These are phyloP conservation scores for Claviceps quebecensis DNA, from an alignment of 2,329 filamentous ascomycete genomes.

Conservation along the genomic window DNA sequence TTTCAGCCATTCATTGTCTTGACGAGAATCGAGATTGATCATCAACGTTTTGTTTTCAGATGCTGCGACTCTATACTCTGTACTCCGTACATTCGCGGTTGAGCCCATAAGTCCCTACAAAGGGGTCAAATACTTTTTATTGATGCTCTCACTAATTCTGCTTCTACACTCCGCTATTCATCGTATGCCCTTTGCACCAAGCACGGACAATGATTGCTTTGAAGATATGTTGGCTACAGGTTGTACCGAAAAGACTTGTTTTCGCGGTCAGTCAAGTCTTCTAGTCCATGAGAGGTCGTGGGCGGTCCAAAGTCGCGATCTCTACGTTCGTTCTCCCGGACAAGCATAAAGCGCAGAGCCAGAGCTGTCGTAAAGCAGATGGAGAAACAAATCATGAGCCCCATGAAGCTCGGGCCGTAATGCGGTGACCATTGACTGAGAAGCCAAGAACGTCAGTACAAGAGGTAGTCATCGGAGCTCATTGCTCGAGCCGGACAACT, in stretches of 20 bases:
- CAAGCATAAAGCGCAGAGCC: conserved; percentile 15
- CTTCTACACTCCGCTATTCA: not conserved
- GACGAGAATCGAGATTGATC: too few relatives aligned
- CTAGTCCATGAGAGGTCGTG: conserved; percentile 21
- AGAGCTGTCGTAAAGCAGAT: conserved; percentile 17
- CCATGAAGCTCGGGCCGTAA: conserved; percentile 17
- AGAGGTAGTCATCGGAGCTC: not conserved
- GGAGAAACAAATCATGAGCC: conserved; percentile 19
- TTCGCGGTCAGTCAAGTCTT: conserved; percentile 23
- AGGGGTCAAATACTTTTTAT: not conserved
- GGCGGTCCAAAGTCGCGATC: conserved; percentile 17
- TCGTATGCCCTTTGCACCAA: not conserved
- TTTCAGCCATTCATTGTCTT: too few relatives aligned
- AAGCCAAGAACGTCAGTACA: not conserved
- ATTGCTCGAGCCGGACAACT: not conserved
- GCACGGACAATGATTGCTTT: not conserved
- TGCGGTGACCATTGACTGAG: conserved; percentile 15
- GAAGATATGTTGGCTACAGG: not conserved
- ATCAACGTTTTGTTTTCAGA: not conserved
- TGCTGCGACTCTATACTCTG: not conserved
- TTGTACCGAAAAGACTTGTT: conserved; percentile 12
- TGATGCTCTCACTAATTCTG: not conserved
- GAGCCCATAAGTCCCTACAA: not conserved
- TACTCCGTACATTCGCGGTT: too few relatives aligned
- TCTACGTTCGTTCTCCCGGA: conserved; percentile 16